Evolutionary conservation across 805 yeast genomes (phyloP).

Genomic region (Martiniozyma abietophila): DNA sequence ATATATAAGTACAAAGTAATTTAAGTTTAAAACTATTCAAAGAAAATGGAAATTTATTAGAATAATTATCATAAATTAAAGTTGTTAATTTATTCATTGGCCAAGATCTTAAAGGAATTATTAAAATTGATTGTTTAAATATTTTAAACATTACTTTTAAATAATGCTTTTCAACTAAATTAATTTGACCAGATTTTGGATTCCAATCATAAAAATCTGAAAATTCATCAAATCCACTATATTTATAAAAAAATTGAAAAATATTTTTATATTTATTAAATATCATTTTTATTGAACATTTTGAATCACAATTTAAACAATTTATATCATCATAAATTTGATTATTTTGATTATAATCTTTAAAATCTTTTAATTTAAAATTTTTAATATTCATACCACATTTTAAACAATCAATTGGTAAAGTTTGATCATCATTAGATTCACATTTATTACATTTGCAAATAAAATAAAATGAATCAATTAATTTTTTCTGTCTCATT

Average conservation of each 20-base stretch:
- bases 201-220: slow-evolving; percentile 3
- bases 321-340: not conserved
- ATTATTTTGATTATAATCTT: not conserved
- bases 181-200: too few relatives aligned
- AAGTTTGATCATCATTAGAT: slow-evolving; percentile 18
- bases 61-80: slow-evolving; percentile 9
- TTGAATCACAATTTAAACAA: slow-evolving; percentile 6
- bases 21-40: slow-evolving; percentile 11
- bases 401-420: slow-evolving; percentile 20
- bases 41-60: slow-evolving; percentile 6
- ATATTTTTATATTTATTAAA: slow-evolving; percentile 2
- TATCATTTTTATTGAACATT: too few relatives aligned
- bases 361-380: slow-evolving; percentile 10
- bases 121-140: not conserved
- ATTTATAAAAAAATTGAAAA: slow-evolving; percentile 1
- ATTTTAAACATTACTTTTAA: slow-evolving; percentile 2
- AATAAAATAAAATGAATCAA: slow-evolving; percentile 24
- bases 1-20: slow-evolving; percentile 9
- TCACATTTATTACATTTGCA: slow-evolving; percentile 28
- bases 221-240: slow-evolving; percentile 1
- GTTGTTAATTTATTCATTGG: slow-evolving; percentile 13
- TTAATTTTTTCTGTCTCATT: slow-evolving; percentile 23
- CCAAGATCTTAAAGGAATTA: slow-evolving; percentile 18
- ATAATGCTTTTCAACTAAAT: not conserved
- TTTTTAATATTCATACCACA: slow-evolving; percentile 17